Base-by-base conservation (phyloP, 2,329 filamentous ascomycete genomes). In the Colletotrichum sp. region DNA sequence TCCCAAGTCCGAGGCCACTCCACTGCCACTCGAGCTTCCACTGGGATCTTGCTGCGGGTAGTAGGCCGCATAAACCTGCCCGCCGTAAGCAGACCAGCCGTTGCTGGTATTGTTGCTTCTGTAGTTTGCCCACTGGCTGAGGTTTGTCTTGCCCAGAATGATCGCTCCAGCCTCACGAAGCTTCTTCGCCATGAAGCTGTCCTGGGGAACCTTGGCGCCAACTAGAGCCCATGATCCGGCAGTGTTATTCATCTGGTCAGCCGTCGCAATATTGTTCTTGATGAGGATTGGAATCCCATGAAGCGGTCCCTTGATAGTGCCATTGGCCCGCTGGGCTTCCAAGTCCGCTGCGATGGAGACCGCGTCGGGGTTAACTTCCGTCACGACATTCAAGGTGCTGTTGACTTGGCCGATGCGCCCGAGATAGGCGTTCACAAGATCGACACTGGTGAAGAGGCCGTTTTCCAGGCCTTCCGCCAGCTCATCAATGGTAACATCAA, bases 251-350 rank as follows among this genome's bases (percentile, higher is more conserved):
- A 92, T 92, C 77, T 87, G 81, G 80, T 93, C 92, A 1, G 83
- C 81, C 0, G 92, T 93, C 30, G 89, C 92, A 75, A 93, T 92
- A 81, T 92, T 93, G 82, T 93, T 90, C 83, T 94, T 93, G 83
- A 93, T 88, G 5, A 93, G 83, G 57, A 94, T 89, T 0, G 92
- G 92, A 3, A 94, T 88, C 3, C 92, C 92, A 81, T 93, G 91
- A 1, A 93, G 84, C 1, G 90, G 90, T 0, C 83, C 84, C n/a
- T 80, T 73, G 16, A 82, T 52, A 3, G 71, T 72, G 11, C 82
- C 82, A 2, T 74, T 69, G 1, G 78, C 78, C 5, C 84, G 80
- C 75, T 85, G 82, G 6, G 62, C 71, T 55, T 86, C 85, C 5
- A 86, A 79, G 7, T 71, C 52, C 2, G 75, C 66, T 16, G 85